Evolutionary conservation across 2,329 filamentous ascomycete genomes (phyloP).

Genomic region (Cladophialophora immunda): DNA sequence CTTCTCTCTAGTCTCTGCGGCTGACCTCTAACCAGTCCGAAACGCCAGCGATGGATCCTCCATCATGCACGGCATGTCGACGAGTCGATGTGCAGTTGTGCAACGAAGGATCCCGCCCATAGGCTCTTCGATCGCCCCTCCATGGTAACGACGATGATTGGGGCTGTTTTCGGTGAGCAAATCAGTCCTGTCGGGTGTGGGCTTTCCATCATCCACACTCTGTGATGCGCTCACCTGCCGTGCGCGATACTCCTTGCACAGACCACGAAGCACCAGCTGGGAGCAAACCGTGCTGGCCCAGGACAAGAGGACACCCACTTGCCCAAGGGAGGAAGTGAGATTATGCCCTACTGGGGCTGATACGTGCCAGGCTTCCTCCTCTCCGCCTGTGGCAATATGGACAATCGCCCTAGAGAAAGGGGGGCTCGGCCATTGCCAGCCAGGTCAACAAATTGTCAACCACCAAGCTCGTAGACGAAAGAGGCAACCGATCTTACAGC

Average conservation of each 20-base stretch:
- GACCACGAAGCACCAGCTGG: no score
- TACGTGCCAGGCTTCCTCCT: background rate
- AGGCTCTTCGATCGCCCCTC: background rate
- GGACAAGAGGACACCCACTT: background rate
- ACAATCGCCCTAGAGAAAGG: no score
- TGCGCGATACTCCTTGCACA: background rate
- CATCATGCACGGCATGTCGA: background rate
- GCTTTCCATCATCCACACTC: background rate
- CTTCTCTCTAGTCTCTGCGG: background rate
- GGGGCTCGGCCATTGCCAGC: no score
- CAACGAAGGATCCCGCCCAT: background rate
- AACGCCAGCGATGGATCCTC: background rate
- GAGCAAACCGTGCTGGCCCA: no score
- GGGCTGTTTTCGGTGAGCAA: background rate
- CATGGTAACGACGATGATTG: background rate
- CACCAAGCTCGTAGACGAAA: background rate
- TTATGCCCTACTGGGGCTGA: background rate
- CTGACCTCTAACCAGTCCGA: background rate
- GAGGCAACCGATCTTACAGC: background rate
- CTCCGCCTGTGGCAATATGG: background rate
- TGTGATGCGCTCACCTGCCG: background rate
- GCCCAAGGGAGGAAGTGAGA: background rate
- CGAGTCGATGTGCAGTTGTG: background rate
- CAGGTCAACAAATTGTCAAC: no score
- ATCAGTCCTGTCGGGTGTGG: no score